Base-by-base conservation (phyloP, 441 rosid genomes). In the Euphorbia schlechtendalii region DNA sequence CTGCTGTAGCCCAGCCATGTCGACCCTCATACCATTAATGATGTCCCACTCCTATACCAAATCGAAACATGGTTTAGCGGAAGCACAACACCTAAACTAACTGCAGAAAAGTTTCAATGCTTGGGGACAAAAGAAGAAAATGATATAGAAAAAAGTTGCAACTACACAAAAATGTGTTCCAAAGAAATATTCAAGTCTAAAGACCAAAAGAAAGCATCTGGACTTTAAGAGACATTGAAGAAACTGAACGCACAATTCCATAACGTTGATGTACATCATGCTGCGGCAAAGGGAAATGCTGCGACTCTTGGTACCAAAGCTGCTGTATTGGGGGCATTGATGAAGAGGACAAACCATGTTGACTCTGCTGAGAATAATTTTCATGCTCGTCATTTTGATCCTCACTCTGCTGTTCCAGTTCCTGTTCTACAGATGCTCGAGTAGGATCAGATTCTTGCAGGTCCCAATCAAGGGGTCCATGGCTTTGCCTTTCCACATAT, bases 1-100 rank as follows among this genome's bases (percentile, higher is more conserved):
- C 54, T 93, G 97, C 64, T 93, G 97, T 59, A 93, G 76, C 78
- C 95, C 80, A 14, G 86, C 88, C 98, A 93, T 88, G 81, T 90
- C 97, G 62, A 84, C 61, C 81, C 97, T 83, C 83, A 93, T 61
- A 74, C 88, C 98, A 66, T 78, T 93, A 62, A 88, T 64, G 61
- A 83, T 74, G 45, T 90, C 97, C 92, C 96, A 90, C 40, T 88
- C 94, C 98, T 90, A 81, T 72, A 70, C 59, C 51, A 76, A 61
- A 77, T 46, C 55, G 67, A 70, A 53, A 17, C 30, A 22, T 3
- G n/a, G 55, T 46, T 59, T 32, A 75, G 53, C 65, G 56, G 38
- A 63, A 13, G 65, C 38, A 41, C 21, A 63, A 68, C 32, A 51
- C 8, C 41, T 13, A 2, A 1, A 2, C 28, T 24, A 65, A 0